These are phyloP conservation scores for Cytospora leucostoma DNA, from an alignment of 2,329 filamentous ascomycete species.

Conservation along the genomic window DNA sequence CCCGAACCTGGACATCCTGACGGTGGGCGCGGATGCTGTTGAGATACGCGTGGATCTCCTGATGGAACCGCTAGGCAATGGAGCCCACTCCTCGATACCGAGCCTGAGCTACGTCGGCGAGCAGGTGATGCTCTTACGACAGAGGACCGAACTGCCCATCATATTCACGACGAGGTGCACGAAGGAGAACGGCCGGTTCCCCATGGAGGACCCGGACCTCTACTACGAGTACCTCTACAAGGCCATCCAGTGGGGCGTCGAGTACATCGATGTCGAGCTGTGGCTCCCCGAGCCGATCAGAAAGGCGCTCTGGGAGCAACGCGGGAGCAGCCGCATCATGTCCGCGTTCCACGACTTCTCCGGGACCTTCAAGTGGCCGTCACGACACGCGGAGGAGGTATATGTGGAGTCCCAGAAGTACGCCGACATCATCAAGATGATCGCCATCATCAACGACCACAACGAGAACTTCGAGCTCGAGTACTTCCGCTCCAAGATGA, in stretches of 20 bases:
- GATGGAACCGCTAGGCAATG: constrained; percentile 67
- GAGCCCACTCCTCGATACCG: constrained; percentile 65
- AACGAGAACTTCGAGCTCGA: constrained; percentile 90
- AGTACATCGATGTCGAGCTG: constrained; percentile 87
- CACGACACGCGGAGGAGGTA: constrained; percentile 67
- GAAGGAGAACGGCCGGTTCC: constrained; percentile 79
- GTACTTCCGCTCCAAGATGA: constrained; percentile 80
- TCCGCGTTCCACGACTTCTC: constrained; percentile 92
- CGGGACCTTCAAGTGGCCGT: constrained; percentile 81
- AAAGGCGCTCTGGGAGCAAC: constrained; percentile 64
- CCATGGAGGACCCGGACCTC: constrained; percentile 74
- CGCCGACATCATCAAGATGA: constrained; percentile 89
- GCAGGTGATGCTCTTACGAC: constrained; percentile 80
- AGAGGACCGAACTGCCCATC: constrained; percentile 84
- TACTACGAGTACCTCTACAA: constrained; percentile 80
- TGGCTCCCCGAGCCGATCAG: constrained; percentile 81
- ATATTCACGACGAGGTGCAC: constrained; percentile 86
- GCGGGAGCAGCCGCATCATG: constrained; percentile 81
- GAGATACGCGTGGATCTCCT: constrained; percentile 83
- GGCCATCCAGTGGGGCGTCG: constrained; percentile 85
- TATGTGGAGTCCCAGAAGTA: constrained; percentile 73
- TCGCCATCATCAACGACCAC: constrained; percentile 76
- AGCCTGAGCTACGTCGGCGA: constrained; percentile 83
- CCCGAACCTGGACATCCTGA: constrained; percentile 83
- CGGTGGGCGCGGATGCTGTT: constrained; percentile 82